phyloP scores from a whole-genome alignment of 2,329 filamentous ascomycete genomes.

The Hymenoscyphus fructigenus region DNA sequence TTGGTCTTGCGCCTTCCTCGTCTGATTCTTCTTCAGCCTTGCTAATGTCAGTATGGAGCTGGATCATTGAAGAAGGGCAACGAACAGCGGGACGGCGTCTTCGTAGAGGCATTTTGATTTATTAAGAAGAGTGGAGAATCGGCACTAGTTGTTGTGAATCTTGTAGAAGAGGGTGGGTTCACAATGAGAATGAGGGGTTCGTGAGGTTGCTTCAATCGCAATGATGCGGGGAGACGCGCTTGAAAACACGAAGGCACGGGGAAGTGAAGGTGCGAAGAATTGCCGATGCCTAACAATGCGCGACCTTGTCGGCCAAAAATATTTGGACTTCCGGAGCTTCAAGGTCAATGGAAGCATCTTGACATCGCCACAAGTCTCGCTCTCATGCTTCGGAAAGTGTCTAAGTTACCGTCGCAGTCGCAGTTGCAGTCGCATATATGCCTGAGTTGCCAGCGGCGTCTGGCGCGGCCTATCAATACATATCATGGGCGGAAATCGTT shows the following conservation, averaged over 20 bases:
- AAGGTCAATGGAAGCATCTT: background rate
- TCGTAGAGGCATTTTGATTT: slow-evolving; percentile 27
- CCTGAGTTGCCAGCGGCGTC: slow-evolving; percentile 34
- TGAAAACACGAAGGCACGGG: no score
- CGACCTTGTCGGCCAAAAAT: no score
- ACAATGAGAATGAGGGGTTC: background rate
- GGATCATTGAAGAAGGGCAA: background rate
- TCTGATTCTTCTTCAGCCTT: slow-evolving; percentile 28
- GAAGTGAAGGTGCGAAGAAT: no score
- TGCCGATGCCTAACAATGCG: no score
- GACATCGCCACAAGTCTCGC: background rate
- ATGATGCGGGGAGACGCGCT: slow-evolving; percentile 23
- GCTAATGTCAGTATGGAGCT: background rate
- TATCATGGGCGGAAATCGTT: background rate
- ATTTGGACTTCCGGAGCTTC: background rate
- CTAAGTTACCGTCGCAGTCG: background rate
- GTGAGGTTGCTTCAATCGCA: background rate
- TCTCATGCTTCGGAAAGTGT: background rate
- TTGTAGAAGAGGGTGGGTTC: background rate
- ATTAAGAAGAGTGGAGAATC: background rate
- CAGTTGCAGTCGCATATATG: slow-evolving; percentile 32
- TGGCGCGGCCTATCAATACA: slow-evolving; percentile 21
- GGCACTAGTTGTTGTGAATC: background rate
- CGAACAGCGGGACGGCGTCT: background rate
- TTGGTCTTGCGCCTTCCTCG: slow-evolving; percentile 29